A percentile compares a stretch with the other conserved stretches of the same genome.
Evolutionary conservation across 2,329 filamentous ascomycete genomes (phyloP).

Genomic region (Alternaria longipes): DNA sequence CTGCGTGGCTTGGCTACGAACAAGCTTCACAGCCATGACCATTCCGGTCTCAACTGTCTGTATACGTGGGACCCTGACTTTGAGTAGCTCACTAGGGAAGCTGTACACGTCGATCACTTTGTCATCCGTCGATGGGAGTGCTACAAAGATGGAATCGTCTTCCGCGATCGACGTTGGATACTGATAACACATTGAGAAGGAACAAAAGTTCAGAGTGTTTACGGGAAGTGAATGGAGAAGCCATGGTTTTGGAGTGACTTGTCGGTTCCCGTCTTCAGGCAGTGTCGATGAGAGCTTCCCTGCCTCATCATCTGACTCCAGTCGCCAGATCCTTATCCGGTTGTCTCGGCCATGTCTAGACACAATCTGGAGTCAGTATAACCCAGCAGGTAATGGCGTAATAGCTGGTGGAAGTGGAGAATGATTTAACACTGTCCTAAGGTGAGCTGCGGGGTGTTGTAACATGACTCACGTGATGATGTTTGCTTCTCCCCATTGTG

Average conservation of each 20-base stretch:
- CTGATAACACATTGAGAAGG: conserved; percentile 70
- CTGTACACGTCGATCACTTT: conserved; percentile 80
- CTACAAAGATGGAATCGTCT: conserved; percentile 66
- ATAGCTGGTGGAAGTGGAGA: not conserved
- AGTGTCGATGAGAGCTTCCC: not conserved
- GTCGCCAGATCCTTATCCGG: conserved; percentile 83
- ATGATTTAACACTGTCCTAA: not conserved
- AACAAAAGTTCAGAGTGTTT: conserved; percentile 95
- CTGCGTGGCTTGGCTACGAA: conserved; percentile 29
- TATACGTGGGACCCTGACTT: conserved; percentile 64
- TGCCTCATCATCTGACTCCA: conserved; percentile 48
- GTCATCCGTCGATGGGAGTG: conserved; percentile 70
- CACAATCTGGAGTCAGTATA: conserved; percentile 11
- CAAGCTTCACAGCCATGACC: conserved; percentile 78
- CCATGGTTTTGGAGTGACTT: conserved; percentile 64
- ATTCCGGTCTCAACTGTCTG: conserved; percentile 68
- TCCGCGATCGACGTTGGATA: conserved; percentile 13
- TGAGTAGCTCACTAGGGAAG: conserved; percentile 76
- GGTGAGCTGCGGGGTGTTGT: not conserved
- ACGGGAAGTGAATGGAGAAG: conserved; percentile 84
- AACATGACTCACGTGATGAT: conserved; percentile 78
- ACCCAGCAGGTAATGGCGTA: not conserved
- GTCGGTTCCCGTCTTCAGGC: conserved; percentile 1
- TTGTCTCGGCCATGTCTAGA: conserved; percentile 88
- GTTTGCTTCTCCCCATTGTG: conserved; percentile 74